Base-by-base conservation (phyloP, 2,329 filamentous ascomycete genomes). In the Hawksworthiomyces lignivorus region DNA sequence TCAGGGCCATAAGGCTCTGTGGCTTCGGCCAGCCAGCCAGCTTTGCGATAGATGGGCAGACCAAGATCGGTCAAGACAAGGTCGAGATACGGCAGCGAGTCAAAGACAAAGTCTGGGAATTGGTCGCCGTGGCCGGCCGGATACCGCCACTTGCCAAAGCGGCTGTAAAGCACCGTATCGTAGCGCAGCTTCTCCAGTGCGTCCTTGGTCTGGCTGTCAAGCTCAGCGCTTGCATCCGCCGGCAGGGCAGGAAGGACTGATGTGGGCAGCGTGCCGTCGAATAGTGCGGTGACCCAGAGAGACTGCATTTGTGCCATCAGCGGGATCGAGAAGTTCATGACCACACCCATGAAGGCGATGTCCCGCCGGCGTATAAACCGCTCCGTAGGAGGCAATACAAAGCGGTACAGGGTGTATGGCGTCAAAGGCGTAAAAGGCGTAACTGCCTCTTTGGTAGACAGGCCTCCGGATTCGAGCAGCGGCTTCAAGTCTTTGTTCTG, bases 1-100 rank as follows among this genome's bases (percentile, higher is more conserved):
- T 69, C 66, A 2, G 74, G 70, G 1, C 72, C 70, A 56, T 83
- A 83, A 2, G 77, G 68, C 36, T 68, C 58, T 43, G 70, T 72
- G 22, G 72, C 63, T 52, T 81, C 77, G 1, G 62, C 62, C 39
- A 69, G 52, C 53, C 61, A 65, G 1, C 73, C 68, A 43, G 67
- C 60, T 62, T 82, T 83, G 26, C 77, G 63, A 49, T 72, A 65
- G 12, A 63, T 63, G 15, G 69, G 62, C 41, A 88, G 58, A 0
- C 76, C 82, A 43, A 89, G 52, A 56, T 90, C 84, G 5, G 63
- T 61, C 46, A 85, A 56, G 54, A 90, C 57, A 53, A 81, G 53
- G 58, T 89, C 84, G 15, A 87, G 56, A 45, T 87, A 92, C 4
- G 83, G 83, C 41, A 90, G 57, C 0, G 73, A 73, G 57, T 92